A percentile compares a stretch with the other conserved stretches of the same genome.
These are phyloP conservation scores for Gomphus sp. DNA, from an alignment of 1,284 basidiomycete genomes.

Conservation along the genomic window DNA sequence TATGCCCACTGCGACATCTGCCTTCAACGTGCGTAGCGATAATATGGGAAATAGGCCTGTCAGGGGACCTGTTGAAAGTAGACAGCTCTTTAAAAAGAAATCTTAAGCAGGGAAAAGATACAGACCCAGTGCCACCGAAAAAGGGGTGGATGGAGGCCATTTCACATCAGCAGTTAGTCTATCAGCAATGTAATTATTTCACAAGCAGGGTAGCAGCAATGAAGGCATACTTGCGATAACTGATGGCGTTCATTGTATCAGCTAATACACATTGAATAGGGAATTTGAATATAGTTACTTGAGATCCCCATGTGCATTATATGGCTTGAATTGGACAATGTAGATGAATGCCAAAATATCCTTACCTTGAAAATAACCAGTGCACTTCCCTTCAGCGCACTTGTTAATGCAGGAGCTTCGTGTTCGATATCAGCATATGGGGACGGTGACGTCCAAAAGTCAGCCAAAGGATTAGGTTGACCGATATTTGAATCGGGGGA, in stretches of 20 bases:
- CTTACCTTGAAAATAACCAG: slow-evolving; percentile 88
- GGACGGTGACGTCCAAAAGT: slow-evolving; percentile 82
- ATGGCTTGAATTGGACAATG: not conserved
- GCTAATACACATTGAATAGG: not conserved
- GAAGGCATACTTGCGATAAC: slow-evolving; percentile 69
- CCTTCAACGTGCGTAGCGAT: slow-evolving; percentile 90
- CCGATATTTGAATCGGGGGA: slow-evolving; percentile 60
- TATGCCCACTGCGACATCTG: slow-evolving; percentile 86
- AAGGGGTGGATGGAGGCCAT: slow-evolving; percentile 82
- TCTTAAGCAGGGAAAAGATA: slow-evolving; percentile 5
- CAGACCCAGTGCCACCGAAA: slow-evolving; percentile 69
- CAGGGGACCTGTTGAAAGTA: slow-evolving; percentile 50
- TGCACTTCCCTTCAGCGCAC: slow-evolving; percentile 51
- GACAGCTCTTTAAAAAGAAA: not conserved
- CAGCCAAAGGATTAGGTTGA: slow-evolving; percentile 29
- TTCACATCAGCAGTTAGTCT: slow-evolving; percentile 85
- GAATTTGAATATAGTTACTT: slow-evolving; percentile 42
- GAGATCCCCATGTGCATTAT: slow-evolving; percentile 59
- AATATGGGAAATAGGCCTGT: slow-evolving; percentile 74
- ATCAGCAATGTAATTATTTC: not conserved
- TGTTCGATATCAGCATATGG: slow-evolving; percentile 76
- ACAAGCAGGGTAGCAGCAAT: not conserved
- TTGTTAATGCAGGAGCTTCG: slow-evolving; percentile 50
- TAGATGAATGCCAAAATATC: not conserved
- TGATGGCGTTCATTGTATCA: slow-evolving; percentile 21